Percentiles rank a stretch among this genome's conserved stretches.
Conservation (phyloP, 179 eudicot species). For the Beta macrorhiza region DNA sequence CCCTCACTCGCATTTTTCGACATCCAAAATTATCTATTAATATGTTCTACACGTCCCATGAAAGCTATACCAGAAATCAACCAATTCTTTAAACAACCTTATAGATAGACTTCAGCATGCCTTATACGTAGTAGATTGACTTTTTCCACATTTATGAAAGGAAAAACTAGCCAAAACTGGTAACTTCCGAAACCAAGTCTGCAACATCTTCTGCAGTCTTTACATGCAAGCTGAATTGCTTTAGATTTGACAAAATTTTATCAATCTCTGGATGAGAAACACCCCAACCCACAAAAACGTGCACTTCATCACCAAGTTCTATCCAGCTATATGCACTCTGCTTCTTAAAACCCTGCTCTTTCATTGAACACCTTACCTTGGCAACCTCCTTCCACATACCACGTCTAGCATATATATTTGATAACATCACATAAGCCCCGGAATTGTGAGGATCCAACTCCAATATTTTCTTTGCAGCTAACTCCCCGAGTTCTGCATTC, state of each 20-base stretch:
- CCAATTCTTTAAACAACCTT: neutral
- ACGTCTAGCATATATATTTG: slow-evolving; percentile 22
- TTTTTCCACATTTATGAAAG: neutral
- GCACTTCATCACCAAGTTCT: slow-evolving; percentile 26
- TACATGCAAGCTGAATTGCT: slow-evolving; percentile 29
- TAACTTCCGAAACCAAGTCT: slow-evolving; percentile 11
- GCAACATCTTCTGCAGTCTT: slow-evolving; percentile 17
- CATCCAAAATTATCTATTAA: neutral
- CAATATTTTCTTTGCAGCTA: slow-evolving; percentile 24
- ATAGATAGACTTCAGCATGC: neutral
- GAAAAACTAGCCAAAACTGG: slow-evolving; percentile 5
- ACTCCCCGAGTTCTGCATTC: slow-evolving; percentile 21
- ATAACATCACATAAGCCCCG: slow-evolving; percentile 25
- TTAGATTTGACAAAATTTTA: slow-evolving; percentile 33
- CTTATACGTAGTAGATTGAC: neutral
- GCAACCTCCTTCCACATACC: slow-evolving; percentile 27
- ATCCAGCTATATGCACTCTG: slow-evolving; percentile 24
- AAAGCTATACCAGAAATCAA: neutral
- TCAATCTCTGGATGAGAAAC: slow-evolving; percentile 36
- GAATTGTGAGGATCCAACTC: slow-evolving; percentile 18
- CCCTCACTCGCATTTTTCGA: neutral
- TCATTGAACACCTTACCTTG: slow-evolving; percentile 17
- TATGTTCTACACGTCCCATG: neutral
- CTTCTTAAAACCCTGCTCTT: slow-evolving; percentile 15
- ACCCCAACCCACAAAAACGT: slow-evolving; percentile 36